A percentile compares a stretch with the other conserved stretches of the same genome.
These are phyloP conservation scores for Pelargonium nanum DNA, from an alignment of 345 rosid species.

Conservation along the genomic window DNA sequence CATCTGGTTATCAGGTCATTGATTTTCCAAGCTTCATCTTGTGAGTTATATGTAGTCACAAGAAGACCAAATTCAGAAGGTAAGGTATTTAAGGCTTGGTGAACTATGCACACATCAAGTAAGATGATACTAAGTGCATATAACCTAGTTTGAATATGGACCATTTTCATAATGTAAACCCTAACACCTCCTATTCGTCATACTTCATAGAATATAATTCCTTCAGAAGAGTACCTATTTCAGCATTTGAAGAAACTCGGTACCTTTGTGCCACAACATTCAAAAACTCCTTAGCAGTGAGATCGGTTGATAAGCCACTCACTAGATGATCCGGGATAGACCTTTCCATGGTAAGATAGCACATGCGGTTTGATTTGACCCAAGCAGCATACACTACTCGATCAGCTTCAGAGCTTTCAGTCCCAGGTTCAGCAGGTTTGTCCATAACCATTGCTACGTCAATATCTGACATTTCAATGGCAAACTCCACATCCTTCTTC, in stretches of 20 bases:
- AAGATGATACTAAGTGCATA: background rate
- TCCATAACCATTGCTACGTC: background rate
- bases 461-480: background rate
- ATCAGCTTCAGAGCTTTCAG: background rate
- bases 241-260: background rate
- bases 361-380: no score
- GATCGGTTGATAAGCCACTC: background rate
- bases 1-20: background rate
- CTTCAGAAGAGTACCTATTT: background rate
- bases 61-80: background rate
- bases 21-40: background rate
- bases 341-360: no score
- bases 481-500: background rate
- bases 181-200: no score
- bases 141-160: background rate
- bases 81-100: background rate
- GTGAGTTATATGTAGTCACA: background rate
- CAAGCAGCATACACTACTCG: background rate
- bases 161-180: background rate
- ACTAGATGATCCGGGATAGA: background rate
- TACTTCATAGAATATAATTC: background rate
- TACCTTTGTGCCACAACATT: background rate
- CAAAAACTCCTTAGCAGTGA: background rate
- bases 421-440: background rate
- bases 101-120: background rate